Evolutionary conservation across 345 rosid genomes (phyloP).

Genomic region (Rhizophora apiculata): DNA sequence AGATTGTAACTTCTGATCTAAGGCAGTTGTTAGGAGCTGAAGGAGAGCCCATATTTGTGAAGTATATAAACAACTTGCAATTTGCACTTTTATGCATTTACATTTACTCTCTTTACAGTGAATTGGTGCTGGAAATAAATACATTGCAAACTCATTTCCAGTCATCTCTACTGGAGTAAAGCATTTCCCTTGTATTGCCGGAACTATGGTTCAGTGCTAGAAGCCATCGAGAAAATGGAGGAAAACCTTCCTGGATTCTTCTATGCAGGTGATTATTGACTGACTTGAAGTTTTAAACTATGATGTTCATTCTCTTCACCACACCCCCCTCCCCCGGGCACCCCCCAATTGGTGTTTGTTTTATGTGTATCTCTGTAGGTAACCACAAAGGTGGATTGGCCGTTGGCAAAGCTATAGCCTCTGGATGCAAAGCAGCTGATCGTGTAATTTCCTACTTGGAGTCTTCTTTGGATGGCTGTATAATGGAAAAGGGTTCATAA

Average conservation of each 20-base stretch:
- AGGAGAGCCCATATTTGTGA: slow-evolving; percentile 79
- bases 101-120: neutral
- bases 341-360: neutral
- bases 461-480: slow-evolving; percentile 44
- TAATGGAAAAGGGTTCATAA: slow-evolving; percentile 23
- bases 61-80: slow-evolving; percentile 40
- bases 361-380: slow-evolving; percentile 37
- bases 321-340: too few relatives aligned
- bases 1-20: slow-evolving; percentile 80
- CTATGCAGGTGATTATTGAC: slow-evolving; percentile 70
- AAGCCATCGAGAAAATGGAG: slow-evolving; percentile 78
- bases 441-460: slow-evolving; percentile 71
- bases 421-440: slow-evolving; percentile 92
- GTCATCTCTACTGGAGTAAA: slow-evolving; percentile 88
- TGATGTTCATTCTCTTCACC: neutral
- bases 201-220: slow-evolving; percentile 58
- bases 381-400: slow-evolving; percentile 87
- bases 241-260: slow-evolving; percentile 84
- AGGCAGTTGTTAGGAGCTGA: slow-evolving; percentile 77
- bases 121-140: slow-evolving; percentile 1
- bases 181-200: slow-evolving; percentile 77
- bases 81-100: neutral
- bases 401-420: slow-evolving; percentile 75
- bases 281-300: too few relatives aligned
- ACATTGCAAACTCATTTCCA: slow-evolving; percentile 31